Conservation (phyloP, 2,329 filamentous ascomycete species). For the Microdochium trichocladiopsis region DNA sequence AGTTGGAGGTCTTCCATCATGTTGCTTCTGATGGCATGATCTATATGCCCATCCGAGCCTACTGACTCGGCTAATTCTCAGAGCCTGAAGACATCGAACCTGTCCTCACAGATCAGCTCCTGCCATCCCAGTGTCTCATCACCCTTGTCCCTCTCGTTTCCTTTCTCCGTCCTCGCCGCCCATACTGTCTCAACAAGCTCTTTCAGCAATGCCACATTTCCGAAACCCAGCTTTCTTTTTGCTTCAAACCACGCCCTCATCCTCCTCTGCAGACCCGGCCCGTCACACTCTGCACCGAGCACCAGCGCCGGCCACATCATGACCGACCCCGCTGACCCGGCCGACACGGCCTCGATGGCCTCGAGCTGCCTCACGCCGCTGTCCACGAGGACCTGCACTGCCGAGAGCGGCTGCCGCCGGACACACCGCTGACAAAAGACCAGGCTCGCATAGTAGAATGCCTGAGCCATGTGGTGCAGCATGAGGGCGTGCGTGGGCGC, state of each 20-base stretch:
- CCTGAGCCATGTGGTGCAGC: constrained; percentile 13
- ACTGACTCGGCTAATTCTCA: too few relatives aligned
- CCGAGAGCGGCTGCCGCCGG: constrained; percentile 10
- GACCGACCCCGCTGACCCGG: constrained; percentile 20
- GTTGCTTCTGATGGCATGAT: too few relatives aligned
- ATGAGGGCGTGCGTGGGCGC: constrained; percentile 16
- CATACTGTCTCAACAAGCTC: constrained; percentile 23
- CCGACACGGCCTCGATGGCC: constrained; percentile 18
- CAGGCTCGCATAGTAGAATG: constrained; percentile 26
- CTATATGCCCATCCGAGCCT: too few relatives aligned
- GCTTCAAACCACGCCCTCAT: constrained; percentile 21
- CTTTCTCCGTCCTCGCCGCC: constrained; percentile 10
- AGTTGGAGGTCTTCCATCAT: too few relatives aligned
- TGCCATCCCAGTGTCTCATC: constrained; percentile 16
- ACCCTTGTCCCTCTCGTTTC: constrained; percentile 4
- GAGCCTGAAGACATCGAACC: constrained; percentile 20
- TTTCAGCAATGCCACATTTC: constrained; percentile 20
- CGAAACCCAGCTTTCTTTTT: constrained; percentile 25
- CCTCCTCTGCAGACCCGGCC: constrained; percentile 13
- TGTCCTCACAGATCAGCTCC: constrained; percentile 21
- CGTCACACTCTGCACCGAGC: constrained; percentile 22
- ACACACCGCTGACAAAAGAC: constrained; percentile 25
- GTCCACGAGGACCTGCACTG: constrained; percentile 22
- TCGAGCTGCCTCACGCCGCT: constrained; percentile 22
- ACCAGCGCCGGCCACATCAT: constrained; percentile 28